Base-by-base conservation (phyloP, 768 basidiomycete genomes). In the Brasilioporus rufonigricans region DNA sequence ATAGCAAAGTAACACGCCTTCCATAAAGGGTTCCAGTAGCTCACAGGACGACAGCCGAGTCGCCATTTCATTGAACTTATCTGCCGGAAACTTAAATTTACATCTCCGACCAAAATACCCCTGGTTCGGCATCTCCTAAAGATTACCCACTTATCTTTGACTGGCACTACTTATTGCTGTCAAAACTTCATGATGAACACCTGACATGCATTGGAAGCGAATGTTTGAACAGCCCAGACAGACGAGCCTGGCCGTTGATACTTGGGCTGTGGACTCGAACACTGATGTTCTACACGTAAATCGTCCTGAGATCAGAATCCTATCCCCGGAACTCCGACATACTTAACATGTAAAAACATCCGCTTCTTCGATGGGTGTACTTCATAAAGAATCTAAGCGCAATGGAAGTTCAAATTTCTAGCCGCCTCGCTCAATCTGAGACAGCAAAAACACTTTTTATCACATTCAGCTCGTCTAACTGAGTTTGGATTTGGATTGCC, bases 401-500 rank as follows among this genome's bases (percentile, higher is more conserved):
- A 36, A 46, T 43, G 44, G 32, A 55, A 43, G 45, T 24, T 44
- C 40, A 50, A 38, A 24, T 51, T 55, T 44, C 36, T 23, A 31
- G 23, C 38, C 6, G 9, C 10, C 18, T 38, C 26, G 36, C 38
- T 51, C 50, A 56, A 53, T 61, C 56, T 31, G 47, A 35, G 41
- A n/a, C 7, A 24, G 32, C 21, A 16, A 27, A 31, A 27, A 23
- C n/a, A 26, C 31, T 41, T 16, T 50, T 52, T 53, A 49, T 58
- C 48, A 29, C 19, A 11, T 40, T 45, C 40, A n/a, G 9, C 39
- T 49, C 44, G 48, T 52, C 55, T 50, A 60, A 53, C 60, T 63
- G 51, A 64, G 16, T 7, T 33, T 18, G 4, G 16, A 57, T 31
- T 52, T 46, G 44, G 19, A 50, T 56, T n/a, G 65, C 64, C 65